A percentile compares a stretch with the other conserved stretches of the same genome.
Conservation (phyloP, 495 filamentous ascomycete genomes). For the Hypomontagnella submonticulosa region DNA sequence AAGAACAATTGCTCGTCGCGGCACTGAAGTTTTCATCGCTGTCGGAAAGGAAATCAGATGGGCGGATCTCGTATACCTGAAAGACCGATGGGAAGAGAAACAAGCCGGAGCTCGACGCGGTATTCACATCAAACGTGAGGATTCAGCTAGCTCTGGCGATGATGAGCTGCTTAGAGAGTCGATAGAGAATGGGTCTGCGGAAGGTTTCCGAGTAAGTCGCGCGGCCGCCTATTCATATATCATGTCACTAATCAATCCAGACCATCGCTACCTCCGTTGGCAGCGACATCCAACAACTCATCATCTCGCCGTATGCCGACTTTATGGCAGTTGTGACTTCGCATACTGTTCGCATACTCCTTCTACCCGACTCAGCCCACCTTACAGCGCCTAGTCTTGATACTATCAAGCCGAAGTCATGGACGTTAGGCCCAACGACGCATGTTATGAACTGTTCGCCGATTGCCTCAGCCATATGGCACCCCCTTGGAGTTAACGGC, state of each 20-base stretch:
- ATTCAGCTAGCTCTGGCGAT: constrained; percentile 47
- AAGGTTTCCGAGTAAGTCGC: constrained; percentile 61
- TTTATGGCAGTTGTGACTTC: constrained; percentile 84
- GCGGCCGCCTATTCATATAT: constrained; percentile 12
- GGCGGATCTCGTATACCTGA: constrained; percentile 79
- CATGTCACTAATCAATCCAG: constrained; percentile 54
- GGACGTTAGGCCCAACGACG: constrained; percentile 85
- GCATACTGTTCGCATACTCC: constrained; percentile 83
- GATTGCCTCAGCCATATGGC: constrained; percentile 83
- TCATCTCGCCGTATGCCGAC: constrained; percentile 80
- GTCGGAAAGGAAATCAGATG: constrained; percentile 88
- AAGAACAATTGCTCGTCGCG: constrained; percentile 76
- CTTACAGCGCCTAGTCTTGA: constrained; percentile 70
- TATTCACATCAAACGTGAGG: constrained; percentile 49
- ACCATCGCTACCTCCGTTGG: constrained; percentile 76
- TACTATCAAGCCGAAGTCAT: constrained; percentile 80
- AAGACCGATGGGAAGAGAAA: constrained; percentile 73
- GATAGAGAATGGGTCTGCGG: constrained; percentile 42
- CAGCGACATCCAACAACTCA: constrained; percentile 80
- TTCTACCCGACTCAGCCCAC: constrained; percentile 79
- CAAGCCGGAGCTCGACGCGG: constrained; percentile 47
- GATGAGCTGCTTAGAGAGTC: constrained; percentile 47
- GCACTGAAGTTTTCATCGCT: constrained; percentile 84
- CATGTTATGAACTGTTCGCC: constrained; percentile 85
- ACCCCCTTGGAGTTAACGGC: constrained; percentile 79